A percentile compares a stretch with the other conserved stretches of the same genome.
Conservation (phyloP, 768 basidiomycete species). For the Tulasnella sp. region DNA sequence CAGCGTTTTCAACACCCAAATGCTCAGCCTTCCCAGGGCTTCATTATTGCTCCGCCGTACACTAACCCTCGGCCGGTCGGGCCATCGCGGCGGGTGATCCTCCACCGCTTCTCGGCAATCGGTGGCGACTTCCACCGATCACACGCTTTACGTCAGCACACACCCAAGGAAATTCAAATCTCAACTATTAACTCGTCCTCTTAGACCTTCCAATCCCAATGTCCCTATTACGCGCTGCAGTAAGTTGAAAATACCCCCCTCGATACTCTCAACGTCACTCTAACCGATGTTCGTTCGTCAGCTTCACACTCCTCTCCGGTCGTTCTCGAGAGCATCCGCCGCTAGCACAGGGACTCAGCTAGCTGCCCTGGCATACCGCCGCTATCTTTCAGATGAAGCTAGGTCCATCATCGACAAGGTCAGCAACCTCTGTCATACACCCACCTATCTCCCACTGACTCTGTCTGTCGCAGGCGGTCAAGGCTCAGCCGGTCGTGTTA, state of each 20-base stretch:
- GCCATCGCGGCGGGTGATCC: background rate
- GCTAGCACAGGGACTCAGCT: conserved; percentile 3
- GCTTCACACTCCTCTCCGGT: background rate
- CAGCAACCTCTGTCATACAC: background rate
- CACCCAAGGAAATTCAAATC: background rate
- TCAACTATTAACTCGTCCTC: background rate
- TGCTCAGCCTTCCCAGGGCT: background rate
- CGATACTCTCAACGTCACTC: background rate
- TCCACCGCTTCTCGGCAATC: background rate
- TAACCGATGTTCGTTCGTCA: background rate
- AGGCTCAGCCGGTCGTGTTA: conserved; percentile 71
- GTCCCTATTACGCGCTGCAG: background rate
- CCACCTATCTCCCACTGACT: background rate
- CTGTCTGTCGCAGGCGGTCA: conserved; percentile 45
- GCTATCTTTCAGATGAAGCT: conserved; percentile 15
- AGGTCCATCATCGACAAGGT: conserved; percentile 14
- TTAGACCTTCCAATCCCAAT: background rate
- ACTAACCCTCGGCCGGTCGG: background rate
- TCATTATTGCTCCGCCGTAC: background rate
- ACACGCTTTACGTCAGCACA: background rate
- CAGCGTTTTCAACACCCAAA: background rate
- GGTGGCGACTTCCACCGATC: background rate
- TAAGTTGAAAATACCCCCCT: background rate
- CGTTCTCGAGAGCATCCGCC: background rate
- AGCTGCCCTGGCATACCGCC: background rate